Evolutionary conservation across 495 filamentous ascomycete species (phyloP), one percentile per base, ranked within the genome.

Genomic region (Hyaloscypha finlandica): DNA sequence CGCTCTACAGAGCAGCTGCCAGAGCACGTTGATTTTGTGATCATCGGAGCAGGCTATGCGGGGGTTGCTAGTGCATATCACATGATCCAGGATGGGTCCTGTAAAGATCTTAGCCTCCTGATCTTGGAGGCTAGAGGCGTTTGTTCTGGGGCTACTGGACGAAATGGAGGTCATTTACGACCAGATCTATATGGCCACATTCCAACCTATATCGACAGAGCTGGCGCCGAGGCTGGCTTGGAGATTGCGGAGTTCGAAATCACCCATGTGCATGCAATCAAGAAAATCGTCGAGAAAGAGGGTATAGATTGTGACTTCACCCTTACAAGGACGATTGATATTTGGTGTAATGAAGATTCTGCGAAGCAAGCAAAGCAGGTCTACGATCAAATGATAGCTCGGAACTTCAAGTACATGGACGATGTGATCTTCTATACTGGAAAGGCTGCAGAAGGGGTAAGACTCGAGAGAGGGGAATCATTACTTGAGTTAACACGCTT

Each of bases 141-240:
- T 9, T 85, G 80, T 67, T 84, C 82, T 2, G 86, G 86, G 32
- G 85, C 86, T 1, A 88, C 86, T 0, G 85, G 86, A 5, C 76
- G 86, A 22, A 88, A 88, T 71, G 86, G 83, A 33, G 67, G 67
- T 5, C 67, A 69, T 33, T 8, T 69, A 25, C 25, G 59, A 16
- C 65, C 65, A 14, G 45, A 54, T 29, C 16, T 65, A 16, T 65
- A 65, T 42, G 51, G 25, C 54, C 37, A 57, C 48, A 53, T 63
- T 12, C 32, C 29, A 4, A 58, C 39, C 19, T 63, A 60, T 37
- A 42, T 45, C 12, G 54, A 57, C 52, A 31, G 32, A 25, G 55
- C n/a, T 35, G 63, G 68, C 12, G 22, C 33, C 4, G 56, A 55
- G 48, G 51, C 55, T 30, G 68, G 54, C n/a, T 45, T 20, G 9